These are phyloP conservation scores for Dissophora globulifera DNA, from an alignment of 192 early-diverging fungal genomes.

Conservation along the genomic window DNA sequence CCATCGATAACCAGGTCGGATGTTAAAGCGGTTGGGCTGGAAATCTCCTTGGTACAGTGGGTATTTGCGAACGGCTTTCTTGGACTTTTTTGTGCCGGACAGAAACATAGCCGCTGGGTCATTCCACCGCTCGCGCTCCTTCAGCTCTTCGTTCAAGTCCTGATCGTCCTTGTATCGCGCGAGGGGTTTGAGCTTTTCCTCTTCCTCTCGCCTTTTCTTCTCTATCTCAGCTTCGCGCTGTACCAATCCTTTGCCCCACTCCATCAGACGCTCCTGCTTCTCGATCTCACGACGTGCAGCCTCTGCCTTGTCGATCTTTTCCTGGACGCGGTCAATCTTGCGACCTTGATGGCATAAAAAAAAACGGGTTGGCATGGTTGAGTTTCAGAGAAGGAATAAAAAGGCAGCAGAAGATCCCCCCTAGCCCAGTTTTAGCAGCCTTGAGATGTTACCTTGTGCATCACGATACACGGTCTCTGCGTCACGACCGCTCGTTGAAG, in stretches of 20 bases:
- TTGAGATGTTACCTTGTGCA: constrained; percentile 51
- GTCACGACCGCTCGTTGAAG: constrained; percentile 35
- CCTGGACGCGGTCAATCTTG: constrained; percentile 54
- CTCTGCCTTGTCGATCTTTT: constrained; percentile 59
- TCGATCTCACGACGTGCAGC: constrained; percentile 58
- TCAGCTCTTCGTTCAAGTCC: constrained; percentile 71
- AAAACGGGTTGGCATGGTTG: not conserved
- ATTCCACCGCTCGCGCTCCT: constrained; percentile 69
- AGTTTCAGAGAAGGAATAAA: too few species aligned
- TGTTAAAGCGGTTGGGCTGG: constrained; percentile 73
- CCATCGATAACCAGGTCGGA: constrained; percentile 74
- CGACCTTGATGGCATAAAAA: constrained; percentile 23
- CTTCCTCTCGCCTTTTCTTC: constrained; percentile 46
- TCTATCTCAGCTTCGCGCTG: constrained; percentile 59
- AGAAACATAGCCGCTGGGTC: constrained; percentile 71
- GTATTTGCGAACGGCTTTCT: constrained; percentile 53
- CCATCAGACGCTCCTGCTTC: constrained; percentile 61
- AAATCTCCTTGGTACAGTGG: constrained; percentile 67
- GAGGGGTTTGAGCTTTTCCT: constrained; percentile 61
- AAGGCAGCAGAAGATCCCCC: too few species aligned
- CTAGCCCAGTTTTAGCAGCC: too few species aligned
- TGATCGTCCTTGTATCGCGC: constrained; percentile 70
- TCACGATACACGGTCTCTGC: constrained; percentile 57
- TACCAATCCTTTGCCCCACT: constrained; percentile 69
- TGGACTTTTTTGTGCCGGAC: constrained; percentile 56